Evolutionary conservation across 2,329 filamentous ascomycete species (phyloP), one percentile per base, ranked within the genome.

Genomic region (Ophidiomyces ophidiicola): DNA sequence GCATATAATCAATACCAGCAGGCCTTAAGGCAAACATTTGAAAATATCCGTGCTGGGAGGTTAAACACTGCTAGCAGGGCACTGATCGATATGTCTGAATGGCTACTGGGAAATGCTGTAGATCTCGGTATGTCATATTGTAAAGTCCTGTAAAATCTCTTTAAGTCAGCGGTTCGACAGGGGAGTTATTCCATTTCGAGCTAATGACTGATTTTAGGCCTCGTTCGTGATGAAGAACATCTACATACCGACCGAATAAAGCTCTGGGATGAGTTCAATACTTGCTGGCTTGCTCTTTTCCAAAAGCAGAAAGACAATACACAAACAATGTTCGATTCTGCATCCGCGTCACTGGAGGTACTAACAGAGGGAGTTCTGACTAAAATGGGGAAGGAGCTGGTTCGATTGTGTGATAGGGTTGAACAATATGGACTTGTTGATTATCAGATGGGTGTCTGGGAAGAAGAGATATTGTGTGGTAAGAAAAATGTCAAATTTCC

Each of bases 391-490:
- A 79, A 80, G 39, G 81, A 93, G 52, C 62, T 98, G 20, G 72
- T 93, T 41, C 73, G 78, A 36, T 68, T 94, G 36, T 93, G 87
- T 56, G 86, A 96, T 56, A 74, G 74, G 36, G 74, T 96, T 46
- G 88, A 96, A 60, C 79, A 81, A 49, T 80, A 92, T 55, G 90
- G 90, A n/a, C 66, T 98, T 33, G 85, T 98, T 7, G 90, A 98
- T 63, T 98, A 96, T 58, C 82, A 96, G 54, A 92, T 94, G 65
- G 90, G 90, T 6, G 83, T 96, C 18, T 92, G 85, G 75, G 90
- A 96, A 61, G 87, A 96, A 56, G 78, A 83, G 54, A 94, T 96
- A 50, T 74, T 90, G 50, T 73, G 74, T 43, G 72, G 87, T 94
- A 68, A 62, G 82, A 12, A 14, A 32, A 17, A 33, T 36, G 11